A percentile compares a stretch with the other conserved stretches of the same genome.
These are phyloP conservation scores for Cordia subcordata DNA, from an alignment of 257 asterid species.

Conservation along the genomic window DNA sequence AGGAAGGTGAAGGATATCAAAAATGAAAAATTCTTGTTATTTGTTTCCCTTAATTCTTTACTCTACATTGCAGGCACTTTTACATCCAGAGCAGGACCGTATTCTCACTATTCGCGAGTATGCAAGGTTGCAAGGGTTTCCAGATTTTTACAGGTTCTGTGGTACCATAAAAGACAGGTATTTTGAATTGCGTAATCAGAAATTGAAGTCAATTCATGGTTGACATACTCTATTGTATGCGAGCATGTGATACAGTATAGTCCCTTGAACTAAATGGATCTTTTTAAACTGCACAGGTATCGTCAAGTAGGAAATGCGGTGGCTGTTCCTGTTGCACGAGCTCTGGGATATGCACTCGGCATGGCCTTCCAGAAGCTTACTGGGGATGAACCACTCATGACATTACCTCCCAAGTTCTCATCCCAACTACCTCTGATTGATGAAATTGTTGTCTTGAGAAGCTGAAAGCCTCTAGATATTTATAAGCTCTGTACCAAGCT, in stretches of 20 bases:
- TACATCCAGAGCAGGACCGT: slow-evolving; percentile 91
- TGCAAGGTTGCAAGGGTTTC: slow-evolving; percentile 89
- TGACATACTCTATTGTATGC: no score
- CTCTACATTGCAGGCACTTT: slow-evolving; percentile 28
- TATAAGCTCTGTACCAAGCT: no score
- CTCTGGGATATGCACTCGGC: slow-evolving; percentile 71
- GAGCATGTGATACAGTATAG: neutral
- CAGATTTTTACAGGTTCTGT: slow-evolving; percentile 67
- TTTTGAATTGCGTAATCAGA: neutral
- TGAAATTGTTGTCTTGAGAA: slow-evolving; percentile 25
- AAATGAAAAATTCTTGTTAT: neutral
- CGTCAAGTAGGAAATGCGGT: slow-evolving; percentile 85
- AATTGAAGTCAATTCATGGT: no score
- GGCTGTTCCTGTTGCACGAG: slow-evolving; percentile 68
- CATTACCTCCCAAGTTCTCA: slow-evolving; percentile 55
- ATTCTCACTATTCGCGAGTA: slow-evolving; percentile 69
- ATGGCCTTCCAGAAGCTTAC: slow-evolving; percentile 51
- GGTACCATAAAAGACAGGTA: slow-evolving; percentile 59
- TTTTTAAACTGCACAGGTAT: slow-evolving; percentile 30
- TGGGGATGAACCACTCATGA: slow-evolving; percentile 55
- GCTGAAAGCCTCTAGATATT: neutral
- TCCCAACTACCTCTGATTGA: slow-evolving; percentile 24
- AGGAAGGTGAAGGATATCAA: neutral
- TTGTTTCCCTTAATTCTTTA: neutral
- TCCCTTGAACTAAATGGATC: neutral